phyloP scores from a whole-genome alignment of 2,329 filamentous ascomycete genomes.

The Botryotinia globosa region DNA sequence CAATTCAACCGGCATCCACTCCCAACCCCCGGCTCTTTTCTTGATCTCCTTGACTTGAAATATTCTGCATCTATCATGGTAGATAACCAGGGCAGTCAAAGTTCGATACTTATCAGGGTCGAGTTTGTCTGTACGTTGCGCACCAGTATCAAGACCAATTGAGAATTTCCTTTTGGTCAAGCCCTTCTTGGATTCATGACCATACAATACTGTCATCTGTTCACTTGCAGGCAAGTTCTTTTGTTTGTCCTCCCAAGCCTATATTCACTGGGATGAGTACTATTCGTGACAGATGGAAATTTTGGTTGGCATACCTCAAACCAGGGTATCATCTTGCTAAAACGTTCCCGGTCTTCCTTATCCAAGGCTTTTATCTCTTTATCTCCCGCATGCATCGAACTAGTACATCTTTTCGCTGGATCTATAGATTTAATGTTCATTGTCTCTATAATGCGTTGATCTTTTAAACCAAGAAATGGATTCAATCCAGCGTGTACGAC shows the following conservation, averaged over 20 bases:
- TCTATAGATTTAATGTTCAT: conserved; percentile 10
- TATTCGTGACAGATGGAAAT: rapidly evolving
- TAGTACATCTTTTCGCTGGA: not conserved
- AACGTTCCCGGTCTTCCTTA: no score
- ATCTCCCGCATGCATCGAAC: not conserved
- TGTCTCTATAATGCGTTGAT: not conserved
- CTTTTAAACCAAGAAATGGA: not conserved
- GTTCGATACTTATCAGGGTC: not conserved
- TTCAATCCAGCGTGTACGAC: conserved; percentile 3
- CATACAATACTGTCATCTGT: not conserved
- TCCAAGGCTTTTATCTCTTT: not conserved
- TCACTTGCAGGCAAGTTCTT: not conserved
- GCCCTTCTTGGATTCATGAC: not conserved
- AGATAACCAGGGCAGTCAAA: not conserved
- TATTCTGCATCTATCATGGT: not conserved
- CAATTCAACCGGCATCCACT: not conserved
- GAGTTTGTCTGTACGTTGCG: not conserved
- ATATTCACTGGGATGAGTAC: not conserved
- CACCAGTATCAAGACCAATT: not conserved
- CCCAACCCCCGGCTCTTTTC: not conserved
- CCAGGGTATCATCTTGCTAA: not conserved
- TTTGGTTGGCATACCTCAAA: not conserved
- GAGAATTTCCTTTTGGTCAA: not conserved
- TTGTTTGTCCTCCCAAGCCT: not conserved
- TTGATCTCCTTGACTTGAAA: not conserved